These are phyloP conservation scores for Alternaria incomplexa DNA, from an alignment of 2,329 filamentous ascomycete genomes.

Conservation along the genomic window DNA sequence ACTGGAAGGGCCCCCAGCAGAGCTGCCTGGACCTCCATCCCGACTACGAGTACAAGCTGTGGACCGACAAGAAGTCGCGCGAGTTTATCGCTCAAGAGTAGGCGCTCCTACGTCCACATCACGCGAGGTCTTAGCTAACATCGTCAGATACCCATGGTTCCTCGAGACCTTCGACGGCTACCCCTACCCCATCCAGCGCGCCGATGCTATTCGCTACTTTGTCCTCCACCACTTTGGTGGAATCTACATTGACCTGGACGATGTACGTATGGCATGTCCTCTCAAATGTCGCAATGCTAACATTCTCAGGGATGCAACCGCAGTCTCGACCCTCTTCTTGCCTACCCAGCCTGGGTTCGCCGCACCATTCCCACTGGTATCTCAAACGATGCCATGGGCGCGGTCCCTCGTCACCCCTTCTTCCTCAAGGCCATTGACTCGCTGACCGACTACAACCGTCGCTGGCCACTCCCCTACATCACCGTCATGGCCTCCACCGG, in stretches of 20 bases:
- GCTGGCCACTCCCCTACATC: slow-evolving; percentile 74
- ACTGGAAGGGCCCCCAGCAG: slow-evolving; percentile 70
- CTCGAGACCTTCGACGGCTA: slow-evolving; percentile 76
- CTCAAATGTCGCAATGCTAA: slow-evolving; percentile 3
- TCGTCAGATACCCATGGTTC: slow-evolving; percentile 73
- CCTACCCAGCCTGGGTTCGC: slow-evolving; percentile 73
- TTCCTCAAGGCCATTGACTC: slow-evolving; percentile 72
- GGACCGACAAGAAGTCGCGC: slow-evolving; percentile 73
- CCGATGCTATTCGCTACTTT: slow-evolving; percentile 81
- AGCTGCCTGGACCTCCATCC: slow-evolving; percentile 71
- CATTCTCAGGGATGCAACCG: slow-evolving; percentile 67
- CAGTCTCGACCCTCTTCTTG: slow-evolving; percentile 70
- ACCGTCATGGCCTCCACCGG: slow-evolving; percentile 82
- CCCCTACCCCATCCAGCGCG: slow-evolving; percentile 75
- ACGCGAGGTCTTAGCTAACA: slow-evolving; percentile 13
- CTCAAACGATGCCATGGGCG: slow-evolving; percentile 80
- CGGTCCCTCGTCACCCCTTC: slow-evolving; percentile 74
- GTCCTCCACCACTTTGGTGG: slow-evolving; percentile 78
- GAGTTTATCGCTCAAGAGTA: slow-evolving; percentile 72
- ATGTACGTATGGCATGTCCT: slow-evolving; percentile 51
- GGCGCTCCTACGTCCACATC: slow-evolving; percentile 5
- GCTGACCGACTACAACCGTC: slow-evolving; percentile 70
- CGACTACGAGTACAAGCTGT: slow-evolving; percentile 79
- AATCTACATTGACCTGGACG: slow-evolving; percentile 81
- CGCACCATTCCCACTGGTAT: slow-evolving; percentile 78